phyloP scores from a whole-genome alignment of 345 rosid species.

The Mallotus nudiflorus region DNA sequence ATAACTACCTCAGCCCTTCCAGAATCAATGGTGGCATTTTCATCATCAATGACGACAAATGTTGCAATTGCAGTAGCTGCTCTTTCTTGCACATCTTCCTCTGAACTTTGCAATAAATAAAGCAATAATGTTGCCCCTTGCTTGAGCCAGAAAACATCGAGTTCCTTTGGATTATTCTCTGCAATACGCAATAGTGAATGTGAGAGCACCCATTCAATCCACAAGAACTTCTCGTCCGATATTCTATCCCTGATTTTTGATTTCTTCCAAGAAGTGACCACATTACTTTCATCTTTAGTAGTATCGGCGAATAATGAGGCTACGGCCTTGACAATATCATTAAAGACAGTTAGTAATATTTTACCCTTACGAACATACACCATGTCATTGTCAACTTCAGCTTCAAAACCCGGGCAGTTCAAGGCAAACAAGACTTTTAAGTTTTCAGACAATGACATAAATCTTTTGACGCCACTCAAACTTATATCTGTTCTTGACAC shows the following conservation, averaged over 20 bases:
- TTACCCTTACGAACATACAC: slow-evolving; percentile 26
- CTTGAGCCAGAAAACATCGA: slow-evolving; percentile 37
- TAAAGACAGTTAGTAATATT: slow-evolving; percentile 24
- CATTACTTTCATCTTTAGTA: slow-evolving; percentile 14
- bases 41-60: slow-evolving; percentile 43
- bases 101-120: slow-evolving; percentile 33
- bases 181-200: slow-evolving; percentile 36
- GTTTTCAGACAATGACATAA: slow-evolving; percentile 21
- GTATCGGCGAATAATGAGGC: slow-evolving; percentile 32
- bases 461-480: slow-evolving; percentile 18
- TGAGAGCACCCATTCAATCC: slow-evolving; percentile 43
- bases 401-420: slow-evolving; percentile 38
- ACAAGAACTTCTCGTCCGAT: slow-evolving; percentile 19
- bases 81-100: slow-evolving; percentile 42
- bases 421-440: slow-evolving; percentile 33
- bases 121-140: slow-evolving; percentile 34
- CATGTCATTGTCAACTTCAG: slow-evolving; percentile 12
- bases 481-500: slow-evolving; percentile 41
- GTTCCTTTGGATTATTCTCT: slow-evolving; percentile 32
- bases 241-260: slow-evolving; percentile 15
- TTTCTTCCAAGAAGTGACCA: slow-evolving; percentile 25
- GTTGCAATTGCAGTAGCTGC: slow-evolving; percentile 42
- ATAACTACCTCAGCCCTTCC: slow-evolving; percentile 34
- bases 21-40: slow-evolving; percentile 38
- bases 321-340: slow-evolving; percentile 27